Base-by-base conservation (phyloP, 495 filamentous ascomycete species). In the Penicillium malachiteum region DNA sequence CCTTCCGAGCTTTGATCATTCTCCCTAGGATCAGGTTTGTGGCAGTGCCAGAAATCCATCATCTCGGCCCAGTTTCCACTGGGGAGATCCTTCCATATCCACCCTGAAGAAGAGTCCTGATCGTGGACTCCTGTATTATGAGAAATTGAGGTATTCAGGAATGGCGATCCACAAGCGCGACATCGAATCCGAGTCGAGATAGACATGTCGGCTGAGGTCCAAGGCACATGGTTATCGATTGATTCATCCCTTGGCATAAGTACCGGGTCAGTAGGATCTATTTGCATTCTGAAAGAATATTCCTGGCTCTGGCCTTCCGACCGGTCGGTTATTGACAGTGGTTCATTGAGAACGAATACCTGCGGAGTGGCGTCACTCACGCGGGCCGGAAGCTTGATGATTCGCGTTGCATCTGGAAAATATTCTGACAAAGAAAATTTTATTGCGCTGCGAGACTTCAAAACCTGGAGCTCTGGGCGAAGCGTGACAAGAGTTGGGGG, bases 21-120 rank as follows among this genome's bases (percentile, higher is more conserved):
- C 21, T 70, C 67, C 37, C 80, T 72, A 5, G 74, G 73, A 52
- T 84, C 73, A 41, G 91, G 94, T 66, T 97, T 97, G 69, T 98
- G 94, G 66, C 94, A 99, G 71, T 99, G 94, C 94, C 94, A 99
- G 61, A 97, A 96, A 67, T 99, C 94, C 94, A 99, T 99, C 95
- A 97, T 97, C 70, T 99, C 94, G 2, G 93, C 94, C 94, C 94
- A 99, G 63, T 96, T 94, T 55, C 92, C 91, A 60, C 90, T 96
- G 1, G 94, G 94, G 5, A 98, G 78, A 63, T 97, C 92, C 71
- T 92, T 96, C 94, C 95, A 98, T n/a, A 70, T 71, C 59, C 71
- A 78, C 1, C 62, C 64, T 6, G 14, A 14, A 12, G 33, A 9
- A 10, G 7, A 10, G 2, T 14, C 21, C 10, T 43, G 21, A 7